phyloP scores from a whole-genome alignment of 2,329 filamentous ascomycete genomes.

The Penicillium sp. region DNA sequence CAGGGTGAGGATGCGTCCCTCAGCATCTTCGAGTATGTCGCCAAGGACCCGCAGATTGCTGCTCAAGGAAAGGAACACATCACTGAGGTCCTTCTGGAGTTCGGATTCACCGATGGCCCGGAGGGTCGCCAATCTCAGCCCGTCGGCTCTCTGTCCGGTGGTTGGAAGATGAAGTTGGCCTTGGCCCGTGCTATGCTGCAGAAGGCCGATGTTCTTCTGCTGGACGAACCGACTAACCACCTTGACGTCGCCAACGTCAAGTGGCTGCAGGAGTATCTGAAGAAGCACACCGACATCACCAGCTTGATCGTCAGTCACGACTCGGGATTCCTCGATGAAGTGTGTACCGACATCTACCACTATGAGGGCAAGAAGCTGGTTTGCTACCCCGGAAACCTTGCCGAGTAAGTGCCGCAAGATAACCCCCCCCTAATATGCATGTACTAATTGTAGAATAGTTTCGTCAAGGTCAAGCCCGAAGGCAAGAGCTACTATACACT shows the following conservation, averaged over 20 bases:
- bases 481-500: constrained; percentile 98
- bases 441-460: constrained; percentile 39
- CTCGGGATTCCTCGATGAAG: constrained; percentile 92
- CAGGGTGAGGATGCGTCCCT: constrained; percentile 97
- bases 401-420: constrained; percentile 28
- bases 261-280: constrained; percentile 94
- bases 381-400: constrained; percentile 51
- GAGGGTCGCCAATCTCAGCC: constrained; percentile 84
- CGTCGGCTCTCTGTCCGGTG: constrained; percentile 91
- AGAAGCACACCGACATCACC: constrained; percentile 92
- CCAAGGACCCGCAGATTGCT: constrained; percentile 82
- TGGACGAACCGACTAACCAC: constrained; percentile 99
- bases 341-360: constrained; percentile 98
- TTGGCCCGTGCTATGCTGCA: constrained; percentile 94
- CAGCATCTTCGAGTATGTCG: constrained; percentile 88
- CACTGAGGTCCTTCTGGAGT: constrained; percentile 76
- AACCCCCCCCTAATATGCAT: not conserved
- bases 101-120: constrained; percentile 88
- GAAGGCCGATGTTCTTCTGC: constrained; percentile 89
- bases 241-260: constrained; percentile 93
- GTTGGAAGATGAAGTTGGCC: constrained; percentile 99
- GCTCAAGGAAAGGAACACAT: constrained; percentile 78
- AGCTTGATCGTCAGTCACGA: constrained; percentile 98
- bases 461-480: constrained; percentile 87
- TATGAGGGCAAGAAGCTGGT: constrained; percentile 95